These are phyloP conservation scores for Calonectria montana DNA, from an alignment of 2,329 filamentous ascomycete genomes.

Conservation along the genomic window DNA sequence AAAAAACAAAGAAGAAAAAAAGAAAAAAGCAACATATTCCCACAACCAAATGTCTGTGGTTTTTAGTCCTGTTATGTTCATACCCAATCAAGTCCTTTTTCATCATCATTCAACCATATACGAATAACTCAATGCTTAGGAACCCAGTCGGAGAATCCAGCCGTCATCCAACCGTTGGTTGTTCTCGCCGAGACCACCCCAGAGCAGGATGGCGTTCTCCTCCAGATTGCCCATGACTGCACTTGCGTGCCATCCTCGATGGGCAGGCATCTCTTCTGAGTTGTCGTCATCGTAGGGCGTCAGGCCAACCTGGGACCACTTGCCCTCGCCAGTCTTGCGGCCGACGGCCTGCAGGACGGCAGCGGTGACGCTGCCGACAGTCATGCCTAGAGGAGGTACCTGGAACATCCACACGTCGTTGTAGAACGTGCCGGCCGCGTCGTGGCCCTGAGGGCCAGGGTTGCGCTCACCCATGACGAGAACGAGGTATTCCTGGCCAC, in stretches of 20 bases:
- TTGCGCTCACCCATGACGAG: slow-evolving; percentile 69
- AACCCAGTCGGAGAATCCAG: slow-evolving; percentile 70
- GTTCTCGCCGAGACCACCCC: slow-evolving; percentile 67
- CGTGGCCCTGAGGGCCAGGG: slow-evolving; percentile 61
- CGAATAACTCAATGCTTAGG: slow-evolving; percentile 22
- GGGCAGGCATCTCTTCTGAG: slow-evolving; percentile 59
- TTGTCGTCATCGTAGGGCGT: slow-evolving; percentile 65
- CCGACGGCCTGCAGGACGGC: slow-evolving; percentile 66
- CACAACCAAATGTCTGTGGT: not conserved
- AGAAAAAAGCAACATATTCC: not conserved
- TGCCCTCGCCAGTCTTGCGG: slow-evolving; percentile 66
- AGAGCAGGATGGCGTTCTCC: slow-evolving; percentile 68
- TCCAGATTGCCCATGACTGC: slow-evolving; percentile 69
- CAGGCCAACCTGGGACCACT: slow-evolving; percentile 64
- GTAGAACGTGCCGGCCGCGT: slow-evolving; percentile 65
- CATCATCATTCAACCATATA: slow-evolving; percentile 15
- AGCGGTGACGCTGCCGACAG: slow-evolving; percentile 65
- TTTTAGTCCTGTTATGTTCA: slow-evolving; percentile 1
- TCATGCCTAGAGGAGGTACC: slow-evolving; percentile 66
- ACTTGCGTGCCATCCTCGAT: slow-evolving; percentile 69
- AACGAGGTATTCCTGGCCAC: slow-evolving; percentile 71
- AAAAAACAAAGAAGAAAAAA: not conserved
- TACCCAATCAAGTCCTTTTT: slow-evolving; percentile 20
- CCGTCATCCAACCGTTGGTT: slow-evolving; percentile 68
- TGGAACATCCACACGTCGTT: slow-evolving; percentile 74